phyloP scores from a whole-genome alignment of 768 basidiomycete species.

The Tulasnella sp. region DNA sequence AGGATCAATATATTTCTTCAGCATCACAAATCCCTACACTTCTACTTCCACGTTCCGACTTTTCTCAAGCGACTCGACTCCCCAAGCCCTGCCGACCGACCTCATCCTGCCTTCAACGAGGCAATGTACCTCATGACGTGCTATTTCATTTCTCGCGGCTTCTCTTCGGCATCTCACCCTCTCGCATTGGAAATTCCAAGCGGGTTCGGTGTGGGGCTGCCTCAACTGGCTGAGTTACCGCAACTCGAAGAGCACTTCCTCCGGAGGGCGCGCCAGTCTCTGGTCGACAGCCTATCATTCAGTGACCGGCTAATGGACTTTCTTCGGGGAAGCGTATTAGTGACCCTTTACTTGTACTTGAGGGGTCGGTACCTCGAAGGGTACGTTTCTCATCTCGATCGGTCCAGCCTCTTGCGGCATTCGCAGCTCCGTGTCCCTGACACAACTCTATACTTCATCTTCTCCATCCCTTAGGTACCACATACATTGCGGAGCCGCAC shows the following conservation, averaged over 20 bases:
- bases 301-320: conserved; percentile 28
- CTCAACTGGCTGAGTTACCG: conserved; percentile 2
- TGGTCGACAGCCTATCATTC: conserved; percentile 26
- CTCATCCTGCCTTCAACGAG: conserved; percentile 28
- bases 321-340: conserved; percentile 19
- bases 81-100: background rate
- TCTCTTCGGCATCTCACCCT: background rate
- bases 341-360: conserved; percentile 22
- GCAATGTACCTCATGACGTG: conserved; percentile 31
- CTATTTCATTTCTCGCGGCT: conserved; percentile 27
- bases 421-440: background rate
- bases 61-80: conserved; percentile 12
- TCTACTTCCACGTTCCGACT: conserved; percentile 25
- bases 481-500: conserved; percentile 60
- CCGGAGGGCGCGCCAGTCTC: conserved; percentile 22
- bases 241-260: conserved; percentile 29
- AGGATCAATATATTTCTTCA: conserved; percentile 24
- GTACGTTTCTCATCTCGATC: background rate
- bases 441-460: background rate
- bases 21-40: background rate
- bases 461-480: conserved; percentile 13
- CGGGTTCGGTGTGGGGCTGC: background rate
- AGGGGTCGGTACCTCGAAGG: conserved; percentile 24
- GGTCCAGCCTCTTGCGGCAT: background rate
- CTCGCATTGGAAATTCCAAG: background rate